phyloP scores from a whole-genome alignment of 2,329 filamentous ascomycete genomes.

The Penicillium crustosum region DNA sequence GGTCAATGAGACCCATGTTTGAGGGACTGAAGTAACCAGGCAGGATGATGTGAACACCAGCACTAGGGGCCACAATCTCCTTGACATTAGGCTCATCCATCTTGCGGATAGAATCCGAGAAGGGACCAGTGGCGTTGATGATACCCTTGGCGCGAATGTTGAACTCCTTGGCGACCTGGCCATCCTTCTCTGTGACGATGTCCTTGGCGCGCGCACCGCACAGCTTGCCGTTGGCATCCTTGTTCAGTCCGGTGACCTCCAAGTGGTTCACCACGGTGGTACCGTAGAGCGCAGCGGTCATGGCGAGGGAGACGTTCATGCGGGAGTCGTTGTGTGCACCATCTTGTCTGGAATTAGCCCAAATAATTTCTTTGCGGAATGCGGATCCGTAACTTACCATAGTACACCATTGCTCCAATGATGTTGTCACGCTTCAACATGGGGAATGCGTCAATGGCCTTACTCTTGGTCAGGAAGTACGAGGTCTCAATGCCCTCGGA shows the following conservation, averaged over 20 bases:
- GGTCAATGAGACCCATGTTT: slow-evolving; percentile 86
- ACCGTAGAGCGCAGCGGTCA: slow-evolving; percentile 86
- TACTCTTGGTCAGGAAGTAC: slow-evolving; percentile 83
- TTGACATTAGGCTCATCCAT: slow-evolving; percentile 71
- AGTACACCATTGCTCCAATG: slow-evolving; percentile 82
- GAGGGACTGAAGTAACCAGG: slow-evolving; percentile 83
- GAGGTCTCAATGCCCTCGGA: slow-evolving; percentile 85
- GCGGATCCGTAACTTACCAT: slow-evolving; percentile 51
- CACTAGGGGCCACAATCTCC: slow-evolving; percentile 82
- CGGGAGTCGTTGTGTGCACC: slow-evolving; percentile 89
- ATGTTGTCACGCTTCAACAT: slow-evolving; percentile 81
- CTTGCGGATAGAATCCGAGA: slow-evolving; percentile 80
- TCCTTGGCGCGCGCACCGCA: slow-evolving; percentile 74
- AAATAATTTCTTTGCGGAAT: neutral
- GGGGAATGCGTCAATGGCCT: slow-evolving; percentile 81
- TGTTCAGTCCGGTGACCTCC: slow-evolving; percentile 74
- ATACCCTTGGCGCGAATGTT: slow-evolving; percentile 74
- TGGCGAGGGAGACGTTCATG: slow-evolving; percentile 86
- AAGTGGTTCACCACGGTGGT: slow-evolving; percentile 80
- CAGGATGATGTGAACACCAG: slow-evolving; percentile 81
- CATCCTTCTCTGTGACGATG: slow-evolving; percentile 64
- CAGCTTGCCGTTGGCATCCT: slow-evolving; percentile 69
- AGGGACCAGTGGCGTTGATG: slow-evolving; percentile 86
- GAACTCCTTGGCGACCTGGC: slow-evolving; percentile 63
- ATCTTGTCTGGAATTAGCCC: slow-evolving; percentile 49